phyloP scores from a whole-genome alignment of 108 stramenopile genomes.

The Stephanodiscus triporus region DNA sequence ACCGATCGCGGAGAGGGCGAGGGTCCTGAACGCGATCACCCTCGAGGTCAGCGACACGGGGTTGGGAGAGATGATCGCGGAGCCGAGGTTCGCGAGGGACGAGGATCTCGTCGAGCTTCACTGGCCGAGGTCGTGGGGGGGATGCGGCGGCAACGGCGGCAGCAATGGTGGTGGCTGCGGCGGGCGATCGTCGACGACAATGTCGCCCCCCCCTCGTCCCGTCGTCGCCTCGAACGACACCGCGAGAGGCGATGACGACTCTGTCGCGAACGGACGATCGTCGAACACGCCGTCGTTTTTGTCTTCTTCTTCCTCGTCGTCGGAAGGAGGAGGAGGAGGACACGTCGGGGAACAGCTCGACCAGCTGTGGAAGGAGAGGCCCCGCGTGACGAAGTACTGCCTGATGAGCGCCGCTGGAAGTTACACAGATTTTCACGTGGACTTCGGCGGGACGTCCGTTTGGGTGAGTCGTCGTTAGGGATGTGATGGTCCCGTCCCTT shows the following conservation, averaged over 20 bases:
- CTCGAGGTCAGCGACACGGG: constrained; percentile 68
- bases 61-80: constrained; percentile 45
- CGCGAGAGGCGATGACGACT: too few species aligned
- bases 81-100: constrained; percentile 76
- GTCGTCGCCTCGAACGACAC: too few species aligned
- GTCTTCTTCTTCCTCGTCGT: too few species aligned
- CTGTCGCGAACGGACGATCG: too few species aligned
- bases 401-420: constrained; percentile 80
- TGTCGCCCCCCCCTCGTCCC: too few species aligned
- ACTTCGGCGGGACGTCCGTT: constrained; percentile 94
- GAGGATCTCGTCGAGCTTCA: constrained; percentile 76
- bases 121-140: constrained; percentile 59
- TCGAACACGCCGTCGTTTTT: too few species aligned
- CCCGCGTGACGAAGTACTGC: constrained; percentile 86
- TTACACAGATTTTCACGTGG: constrained; percentile 95
- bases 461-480: constrained; percentile 47
- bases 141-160: background rate
- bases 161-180: too few species aligned
- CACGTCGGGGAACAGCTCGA: background rate
- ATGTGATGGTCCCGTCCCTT: background rate
- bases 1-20: constrained; percentile 14
- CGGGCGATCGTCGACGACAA: too few species aligned
- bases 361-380: constrained; percentile 36
- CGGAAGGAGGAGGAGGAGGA: background rate
- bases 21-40: constrained; percentile 73